phyloP scores from a whole-genome alignment of 2,329 filamentous ascomycete genomes.

The Nothomitra cinnamomea region DNA sequence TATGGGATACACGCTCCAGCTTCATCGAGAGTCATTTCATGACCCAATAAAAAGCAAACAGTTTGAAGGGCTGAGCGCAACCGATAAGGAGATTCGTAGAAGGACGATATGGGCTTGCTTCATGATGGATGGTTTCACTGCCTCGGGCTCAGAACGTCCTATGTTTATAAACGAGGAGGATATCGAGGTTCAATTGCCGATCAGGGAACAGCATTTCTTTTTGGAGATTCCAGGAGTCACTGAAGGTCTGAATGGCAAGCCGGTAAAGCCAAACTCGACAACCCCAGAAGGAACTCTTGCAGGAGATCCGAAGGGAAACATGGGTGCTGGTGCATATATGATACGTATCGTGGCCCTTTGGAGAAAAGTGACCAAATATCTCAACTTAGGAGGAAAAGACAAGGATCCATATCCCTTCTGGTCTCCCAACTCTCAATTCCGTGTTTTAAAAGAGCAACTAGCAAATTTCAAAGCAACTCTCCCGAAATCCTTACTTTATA shows the following conservation, averaged over 20 bases:
- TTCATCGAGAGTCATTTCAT: slow-evolving; percentile 80
- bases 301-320: slow-evolving; percentile 57
- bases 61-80: slow-evolving; percentile 47
- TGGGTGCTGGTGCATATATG: slow-evolving; percentile 87
- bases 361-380: slow-evolving; percentile 76
- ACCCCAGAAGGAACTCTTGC: slow-evolving; percentile 40
- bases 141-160: slow-evolving; percentile 81
- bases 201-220: slow-evolving; percentile 78
- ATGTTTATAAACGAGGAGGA: slow-evolving; percentile 83
- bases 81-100: slow-evolving; percentile 81
- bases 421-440: slow-evolving; percentile 63
- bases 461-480: slow-evolving; percentile 53
- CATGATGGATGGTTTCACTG: slow-evolving; percentile 94
- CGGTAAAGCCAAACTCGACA: slow-evolving; percentile 35
- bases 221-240: slow-evolving; percentile 82
- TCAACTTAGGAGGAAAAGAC: slow-evolving; percentile 79
- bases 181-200: slow-evolving; percentile 74
- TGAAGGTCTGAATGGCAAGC: slow-evolving; percentile 59
- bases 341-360: slow-evolving; percentile 73
- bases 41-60: slow-evolving; percentile 49
- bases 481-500: slow-evolving; percentile 58
- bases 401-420: slow-evolving; percentile 63
- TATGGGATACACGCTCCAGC: slow-evolving; percentile 90
- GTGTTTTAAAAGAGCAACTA: slow-evolving; percentile 50
- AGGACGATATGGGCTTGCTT: slow-evolving; percentile 98